These are phyloP conservation scores for Neoarthrinium moseri DNA, from an alignment of 2,329 filamentous ascomycete species.

Conservation along the genomic window DNA sequence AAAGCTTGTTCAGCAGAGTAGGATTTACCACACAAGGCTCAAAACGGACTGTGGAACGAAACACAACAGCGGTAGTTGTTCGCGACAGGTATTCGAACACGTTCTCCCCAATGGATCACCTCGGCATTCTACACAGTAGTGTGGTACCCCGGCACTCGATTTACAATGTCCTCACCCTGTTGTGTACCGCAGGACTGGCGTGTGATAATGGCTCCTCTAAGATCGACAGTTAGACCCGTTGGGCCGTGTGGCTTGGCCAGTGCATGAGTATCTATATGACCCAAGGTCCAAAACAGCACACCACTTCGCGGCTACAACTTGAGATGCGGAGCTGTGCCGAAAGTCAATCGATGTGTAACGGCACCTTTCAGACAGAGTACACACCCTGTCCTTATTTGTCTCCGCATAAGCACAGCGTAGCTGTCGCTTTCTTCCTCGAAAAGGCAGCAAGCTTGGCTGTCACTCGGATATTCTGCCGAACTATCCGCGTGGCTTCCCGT, in stretches of 20 bases:
- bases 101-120: too few relatives aligned
- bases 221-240: not conserved
- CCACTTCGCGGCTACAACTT: not conserved
- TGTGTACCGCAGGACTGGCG: slow-evolving; percentile 4
- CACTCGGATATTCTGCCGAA: slow-evolving; percentile 7
- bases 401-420: not conserved
- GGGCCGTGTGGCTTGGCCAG: not conserved
- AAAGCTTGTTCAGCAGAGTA: too few relatives aligned
- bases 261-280: not conserved
- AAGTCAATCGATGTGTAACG: not conserved
- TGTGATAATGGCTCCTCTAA: slow-evolving; percentile 3
- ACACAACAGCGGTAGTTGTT: not conserved
- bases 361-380: too few relatives aligned
- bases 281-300: not conserved
- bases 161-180: slow-evolving; percentile 3
- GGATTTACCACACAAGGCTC: slow-evolving; percentile 1
- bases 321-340: not conserved
- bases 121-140: too few relatives aligned
- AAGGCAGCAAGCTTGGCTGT: not conserved
- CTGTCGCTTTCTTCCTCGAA: slow-evolving; percentile 1
- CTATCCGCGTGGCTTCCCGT: slow-evolving; percentile 1
- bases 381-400: not conserved
- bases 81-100: too few relatives aligned
- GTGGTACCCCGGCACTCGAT: not conserved
- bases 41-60: slow-evolving; percentile 1